Evolutionary conservation across 2,329 filamentous ascomycete species (phyloP).

Genomic region (Claviceps quebecensis): DNA sequence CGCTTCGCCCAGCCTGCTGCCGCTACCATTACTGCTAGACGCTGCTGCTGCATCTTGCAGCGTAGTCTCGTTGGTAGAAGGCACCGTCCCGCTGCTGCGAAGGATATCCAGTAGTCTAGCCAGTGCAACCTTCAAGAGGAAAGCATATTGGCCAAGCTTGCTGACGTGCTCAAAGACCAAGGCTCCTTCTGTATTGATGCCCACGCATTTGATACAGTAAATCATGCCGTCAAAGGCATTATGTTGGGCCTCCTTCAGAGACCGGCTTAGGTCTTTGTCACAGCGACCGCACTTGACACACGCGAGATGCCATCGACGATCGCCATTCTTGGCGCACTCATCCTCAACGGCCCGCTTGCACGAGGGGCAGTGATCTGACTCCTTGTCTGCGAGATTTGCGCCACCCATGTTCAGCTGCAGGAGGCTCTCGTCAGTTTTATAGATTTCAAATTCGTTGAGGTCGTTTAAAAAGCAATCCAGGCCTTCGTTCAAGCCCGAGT

Average conservation of each 20-base stretch:
- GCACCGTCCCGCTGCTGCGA: constrained; percentile 66
- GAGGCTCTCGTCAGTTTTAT: constrained; percentile 57
- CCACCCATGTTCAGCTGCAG: constrained; percentile 53
- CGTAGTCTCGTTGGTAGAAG: constrained; percentile 56
- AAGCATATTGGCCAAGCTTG: constrained; percentile 87
- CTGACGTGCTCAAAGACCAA: constrained; percentile 59
- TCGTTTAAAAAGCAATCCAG: constrained; percentile 74
- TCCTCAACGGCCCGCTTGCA: constrained; percentile 89
- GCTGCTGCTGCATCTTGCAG: constrained; percentile 8
- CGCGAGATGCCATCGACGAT: constrained; percentile 69
- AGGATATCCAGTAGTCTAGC: constrained; percentile 80
- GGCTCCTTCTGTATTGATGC: constrained; percentile 36
- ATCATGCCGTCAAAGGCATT: constrained; percentile 53
- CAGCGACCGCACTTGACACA: constrained; percentile 67
- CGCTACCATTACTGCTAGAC: not conserved
- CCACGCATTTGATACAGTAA: constrained; percentile 56
- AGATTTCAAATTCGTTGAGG: constrained; percentile 66
- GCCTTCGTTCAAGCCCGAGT: constrained; percentile 59
- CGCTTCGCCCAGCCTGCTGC: constrained; percentile 12
- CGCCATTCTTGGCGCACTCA: constrained; percentile 65
- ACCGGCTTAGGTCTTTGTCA: constrained; percentile 50
- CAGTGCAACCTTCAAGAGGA: constrained; percentile 79
- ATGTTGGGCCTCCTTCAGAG: constrained; percentile 56
- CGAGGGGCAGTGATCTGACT: constrained; percentile 69
- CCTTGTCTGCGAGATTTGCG: constrained; percentile 53